Evolutionary conservation across 1,284 basidiomycete genomes (phyloP).

Genomic region (Leccinum cinnamomeum): DNA sequence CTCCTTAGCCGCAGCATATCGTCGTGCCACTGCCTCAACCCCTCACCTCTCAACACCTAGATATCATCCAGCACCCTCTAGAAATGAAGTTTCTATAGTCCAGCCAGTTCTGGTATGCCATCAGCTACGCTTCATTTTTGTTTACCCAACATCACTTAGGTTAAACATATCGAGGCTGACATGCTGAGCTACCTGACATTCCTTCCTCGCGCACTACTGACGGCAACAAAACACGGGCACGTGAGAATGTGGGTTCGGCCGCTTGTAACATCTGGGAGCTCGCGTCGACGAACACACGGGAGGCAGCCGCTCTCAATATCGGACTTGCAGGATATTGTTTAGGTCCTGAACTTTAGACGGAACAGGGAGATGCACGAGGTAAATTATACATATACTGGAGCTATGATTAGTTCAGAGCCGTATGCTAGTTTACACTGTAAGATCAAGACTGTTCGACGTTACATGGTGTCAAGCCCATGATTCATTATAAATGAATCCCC

Average conservation of each 20-base stretch:
- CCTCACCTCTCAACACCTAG: slow-evolving; percentile 55
- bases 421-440: neutral
- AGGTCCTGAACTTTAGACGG: neutral
- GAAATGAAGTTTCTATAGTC: slow-evolving; percentile 86
- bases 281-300: slow-evolving; percentile 32
- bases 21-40: slow-evolving; percentile 54
- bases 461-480: neutral
- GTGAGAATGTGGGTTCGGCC: slow-evolving; percentile 86
- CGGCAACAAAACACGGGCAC: slow-evolving; percentile 68
- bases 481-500: neutral
- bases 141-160: slow-evolving; percentile 41
- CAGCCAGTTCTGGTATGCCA: slow-evolving; percentile 83
- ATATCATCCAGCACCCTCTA: slow-evolving; percentile 84
- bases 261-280: slow-evolving; percentile 42
- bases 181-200: slow-evolving; percentile 72
- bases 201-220: slow-evolving; percentile 73
- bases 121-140: slow-evolving; percentile 17
- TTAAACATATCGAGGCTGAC: slow-evolving; percentile 78
- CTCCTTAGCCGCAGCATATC: slow-evolving; percentile 56
- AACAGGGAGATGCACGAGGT: slow-evolving; percentile 4
- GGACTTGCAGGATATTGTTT: slow-evolving; percentile 32
- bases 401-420: neutral
- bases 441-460: neutral
- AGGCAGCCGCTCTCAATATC: slow-evolving; percentile 36
- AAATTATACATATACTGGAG: slow-evolving; percentile 24